Evolutionary conservation across 2,329 filamentous ascomycete genomes (phyloP), one percentile per base, ranked within the genome.

Genomic region (Hypoxylon sp.): DNA sequence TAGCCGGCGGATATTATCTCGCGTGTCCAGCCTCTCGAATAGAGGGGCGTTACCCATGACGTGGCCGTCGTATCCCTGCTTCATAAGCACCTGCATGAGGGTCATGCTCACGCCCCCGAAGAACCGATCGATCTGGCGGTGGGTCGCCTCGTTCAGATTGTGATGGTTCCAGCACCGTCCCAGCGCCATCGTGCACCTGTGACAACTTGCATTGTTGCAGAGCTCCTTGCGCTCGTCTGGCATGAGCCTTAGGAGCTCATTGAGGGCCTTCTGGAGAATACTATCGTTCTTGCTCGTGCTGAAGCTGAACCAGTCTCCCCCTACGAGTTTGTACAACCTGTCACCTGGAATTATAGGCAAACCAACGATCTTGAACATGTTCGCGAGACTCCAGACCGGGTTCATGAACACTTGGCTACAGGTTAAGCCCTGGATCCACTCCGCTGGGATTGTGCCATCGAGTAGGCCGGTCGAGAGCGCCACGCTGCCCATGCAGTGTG

Each of bases 121-220:
- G 78, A 90, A 88, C 32, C 84, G 82, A 75, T 88, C 84, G 50
- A 90, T 84, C 73, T 89, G 85, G 0, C 83, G 79, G 77, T 91
- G 89, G 1, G 89, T 91, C 2, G 85, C 87, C 78, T 87, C 86
- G 78, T 90, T 91, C 30, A 91, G 83, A 75, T 91, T 91, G 2
- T 72, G 75, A 76, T 91, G 89, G 73, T 85, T 88, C 89, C 89
- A 92, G 77, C 83, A 87, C 67, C 87, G 84, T 36, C 89, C 89
- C 70, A 90, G 91, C 13, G 87, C 83, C 23, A 91, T 79, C 4
- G 83, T 84, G 58, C 82, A 81, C 14, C 89, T 84, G 77, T 91
- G 89, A 78, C 89, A 91, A 57, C 82, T 82, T 1, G 86, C 85
- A 67, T 84, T 89, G 75, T 82, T 86, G 80, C 89, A 92, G 2